Base-by-base conservation (phyloP, 108 stramenopile species). In the Ochromonas danica region DNA sequence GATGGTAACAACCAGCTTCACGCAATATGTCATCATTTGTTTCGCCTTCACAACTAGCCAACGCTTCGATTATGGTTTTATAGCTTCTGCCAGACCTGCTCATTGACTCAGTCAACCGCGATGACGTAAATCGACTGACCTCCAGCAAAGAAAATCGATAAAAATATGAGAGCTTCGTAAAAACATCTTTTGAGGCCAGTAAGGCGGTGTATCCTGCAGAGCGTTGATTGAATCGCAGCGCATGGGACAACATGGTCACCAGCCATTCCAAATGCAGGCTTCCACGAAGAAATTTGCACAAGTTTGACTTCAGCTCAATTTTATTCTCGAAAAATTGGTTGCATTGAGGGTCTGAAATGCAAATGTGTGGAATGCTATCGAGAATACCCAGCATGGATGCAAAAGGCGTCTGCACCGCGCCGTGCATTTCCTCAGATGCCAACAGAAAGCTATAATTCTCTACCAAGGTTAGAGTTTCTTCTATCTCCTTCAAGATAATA, bases 1-100 rank as follows among this genome's bases (percentile, higher is more conserved):
- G 81, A 71, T 82, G 79, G 82, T 93, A 95, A 6, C 25, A 6
- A 51, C 14, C 6, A 51, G 45, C 14, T 51, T 51, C 22, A 22
- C 45, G 45, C 6, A 14, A 51, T 22, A 51, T 51, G 22, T 51
- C 22, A 6, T 51, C 22, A n/a, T n/a, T 22, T 51, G 6, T 51
- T 51, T 51, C 22, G 45, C 45, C 22, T 51, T 22, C 22, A 51
- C 45, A 51, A 51, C 22, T 51, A 51, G 45, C 22, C 45, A 51
- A n/a, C n/a, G n/a, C n/a, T n/a, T n/a, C n/a, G n/a, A n/a, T n/a
- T n/a, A n/a, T n/a, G n/a, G n/a, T n/a, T n/a, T n/a, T n/a, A n/a
- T n/a, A n/a, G n/a, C n/a, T n/a, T n/a, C n/a, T n/a, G n/a, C n/a
- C n/a, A n/a, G n/a, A n/a, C n/a, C n/a, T n/a, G n/a, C n/a, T n/a